These are phyloP conservation scores for Megacollybia marginata DNA, from an alignment of 768 basidiomycete species.

Conservation along the genomic window DNA sequence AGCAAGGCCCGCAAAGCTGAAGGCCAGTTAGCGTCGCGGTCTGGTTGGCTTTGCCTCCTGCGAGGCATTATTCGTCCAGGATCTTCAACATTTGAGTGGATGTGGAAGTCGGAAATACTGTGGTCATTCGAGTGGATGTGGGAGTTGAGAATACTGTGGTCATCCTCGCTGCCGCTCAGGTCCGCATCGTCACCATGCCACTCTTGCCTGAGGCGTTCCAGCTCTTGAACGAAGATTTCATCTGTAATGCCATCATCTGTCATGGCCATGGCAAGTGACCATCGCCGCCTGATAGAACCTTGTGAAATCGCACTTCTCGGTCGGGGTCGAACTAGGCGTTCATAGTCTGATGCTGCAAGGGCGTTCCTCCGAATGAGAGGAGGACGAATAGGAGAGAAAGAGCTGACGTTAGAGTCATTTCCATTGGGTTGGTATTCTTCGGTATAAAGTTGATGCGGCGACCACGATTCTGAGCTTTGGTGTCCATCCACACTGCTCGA, in stretches of 20 bases:
- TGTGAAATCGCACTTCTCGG: not conserved
- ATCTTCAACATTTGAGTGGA: not conserved
- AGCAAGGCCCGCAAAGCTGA: constrained; percentile 31
- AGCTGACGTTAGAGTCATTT: no score
- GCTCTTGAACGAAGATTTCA: constrained; percentile 38
- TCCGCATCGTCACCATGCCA: constrained; percentile 14
- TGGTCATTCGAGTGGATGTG: not conserved
- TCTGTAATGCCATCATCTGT: constrained; percentile 44
- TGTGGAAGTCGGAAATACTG: not conserved
- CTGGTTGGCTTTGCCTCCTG: not conserved
- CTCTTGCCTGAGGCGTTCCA: constrained; percentile 37
- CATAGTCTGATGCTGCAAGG: not conserved
- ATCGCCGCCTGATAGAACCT: constrained; percentile 12
- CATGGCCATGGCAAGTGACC: constrained; percentile 42
- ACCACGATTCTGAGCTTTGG: no score
- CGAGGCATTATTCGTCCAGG: not conserved
- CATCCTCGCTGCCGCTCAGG: constrained; percentile 13
- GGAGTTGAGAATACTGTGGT: not conserved
- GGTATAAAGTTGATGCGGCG: no score
- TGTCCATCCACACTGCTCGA: no score
- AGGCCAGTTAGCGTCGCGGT: constrained; percentile 2
- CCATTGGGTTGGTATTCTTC: no score
- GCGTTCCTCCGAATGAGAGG: not conserved
- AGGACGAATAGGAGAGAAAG: not conserved
- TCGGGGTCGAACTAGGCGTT: not conserved